A percentile compares a stretch with the other conserved stretches of the same genome.
Evolutionary conservation across 2,329 filamentous ascomycete genomes (phyloP).

Genomic region (Thielaviopsis populi): DNA sequence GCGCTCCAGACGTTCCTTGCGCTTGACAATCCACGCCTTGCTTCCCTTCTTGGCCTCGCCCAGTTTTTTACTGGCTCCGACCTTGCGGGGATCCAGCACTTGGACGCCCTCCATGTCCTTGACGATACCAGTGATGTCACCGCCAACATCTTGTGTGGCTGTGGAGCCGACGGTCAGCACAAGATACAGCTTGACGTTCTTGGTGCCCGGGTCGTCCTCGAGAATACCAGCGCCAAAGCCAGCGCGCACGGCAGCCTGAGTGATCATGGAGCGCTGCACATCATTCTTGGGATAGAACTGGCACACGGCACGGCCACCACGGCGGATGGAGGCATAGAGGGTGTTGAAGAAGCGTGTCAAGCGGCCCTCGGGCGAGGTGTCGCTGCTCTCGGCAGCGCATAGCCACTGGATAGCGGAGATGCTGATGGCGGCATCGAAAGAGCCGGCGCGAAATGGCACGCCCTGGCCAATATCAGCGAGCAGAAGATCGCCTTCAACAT

Average conservation of each 20-base stretch:
- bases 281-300: conserved; percentile 99
- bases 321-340: conserved; percentile 65
- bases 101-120: conserved; percentile 79
- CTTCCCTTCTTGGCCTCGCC: conserved; percentile 60
- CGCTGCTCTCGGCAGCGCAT: conserved; percentile 83
- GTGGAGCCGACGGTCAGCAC: conserved; percentile 73
- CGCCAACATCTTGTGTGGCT: conserved; percentile 33
- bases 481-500: conserved; percentile 86
- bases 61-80: conserved; percentile 24
- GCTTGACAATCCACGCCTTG: conserved; percentile 69
- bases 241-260: conserved; percentile 73
- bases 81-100: conserved; percentile 52
- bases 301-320: conserved; percentile 81
- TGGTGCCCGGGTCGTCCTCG: conserved; percentile 91
- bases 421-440: conserved; percentile 87
- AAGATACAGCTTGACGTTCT: conserved; percentile 92
- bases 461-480: conserved; percentile 92
- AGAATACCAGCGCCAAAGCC: conserved; percentile 90
- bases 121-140: conserved; percentile 84
- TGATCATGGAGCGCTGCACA: conserved; percentile 81
- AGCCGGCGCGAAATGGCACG: conserved; percentile 78
- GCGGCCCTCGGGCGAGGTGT: conserved; percentile 64
- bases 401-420: conserved; percentile 98
- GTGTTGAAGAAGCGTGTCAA: conserved; percentile 83
- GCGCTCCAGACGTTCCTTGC: conserved; percentile 84